Conservation (phyloP, 2,329 filamentous ascomycete species). For the Ophiosphaerella korrae region DNA sequence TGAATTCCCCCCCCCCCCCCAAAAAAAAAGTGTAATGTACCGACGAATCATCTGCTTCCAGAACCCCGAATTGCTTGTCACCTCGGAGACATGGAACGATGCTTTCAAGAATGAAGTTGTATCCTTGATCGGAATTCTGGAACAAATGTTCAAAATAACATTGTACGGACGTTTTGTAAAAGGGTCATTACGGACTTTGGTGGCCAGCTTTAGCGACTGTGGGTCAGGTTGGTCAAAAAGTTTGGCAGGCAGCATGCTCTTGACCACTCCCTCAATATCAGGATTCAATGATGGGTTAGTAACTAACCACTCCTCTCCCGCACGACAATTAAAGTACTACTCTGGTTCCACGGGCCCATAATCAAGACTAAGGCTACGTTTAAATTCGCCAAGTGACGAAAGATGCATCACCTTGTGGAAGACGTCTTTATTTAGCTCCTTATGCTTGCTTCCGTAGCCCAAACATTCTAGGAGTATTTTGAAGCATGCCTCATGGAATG, state of each 20-base stretch:
- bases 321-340: slow-evolving; percentile 16
- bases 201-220: background rate
- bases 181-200: slow-evolving; percentile 18
- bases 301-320: slow-evolving; percentile 27
- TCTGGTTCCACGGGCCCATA: slow-evolving; percentile 13
- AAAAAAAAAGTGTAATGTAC: slow-evolving; percentile 21
- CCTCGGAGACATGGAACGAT: slow-evolving; percentile 13
- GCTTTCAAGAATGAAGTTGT: slow-evolving; percentile 16
- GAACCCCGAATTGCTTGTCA: slow-evolving; percentile 11
- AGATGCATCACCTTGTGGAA: slow-evolving; percentile 14
- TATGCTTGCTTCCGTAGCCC: slow-evolving; percentile 1
- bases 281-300: slow-evolving; percentile 5
- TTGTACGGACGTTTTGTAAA: slow-evolving; percentile 17
- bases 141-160: slow-evolving; percentile 12
- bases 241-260: slow-evolving; percentile 10
- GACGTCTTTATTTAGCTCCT: slow-evolving; percentile 16
- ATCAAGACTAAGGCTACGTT: slow-evolving; percentile 10
- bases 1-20: too few relatives aligned
- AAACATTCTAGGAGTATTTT: slow-evolving; percentile 18
- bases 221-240: slow-evolving; percentile 2
- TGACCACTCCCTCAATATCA: slow-evolving; percentile 6
- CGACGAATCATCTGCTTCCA: slow-evolving; percentile 19
- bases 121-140: slow-evolving; percentile 7
- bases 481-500: slow-evolving; percentile 27
- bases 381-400: background rate